Base-by-base conservation (phyloP, 495 filamentous ascomycete species). In the Thermothielavioides terrestris region DNA sequence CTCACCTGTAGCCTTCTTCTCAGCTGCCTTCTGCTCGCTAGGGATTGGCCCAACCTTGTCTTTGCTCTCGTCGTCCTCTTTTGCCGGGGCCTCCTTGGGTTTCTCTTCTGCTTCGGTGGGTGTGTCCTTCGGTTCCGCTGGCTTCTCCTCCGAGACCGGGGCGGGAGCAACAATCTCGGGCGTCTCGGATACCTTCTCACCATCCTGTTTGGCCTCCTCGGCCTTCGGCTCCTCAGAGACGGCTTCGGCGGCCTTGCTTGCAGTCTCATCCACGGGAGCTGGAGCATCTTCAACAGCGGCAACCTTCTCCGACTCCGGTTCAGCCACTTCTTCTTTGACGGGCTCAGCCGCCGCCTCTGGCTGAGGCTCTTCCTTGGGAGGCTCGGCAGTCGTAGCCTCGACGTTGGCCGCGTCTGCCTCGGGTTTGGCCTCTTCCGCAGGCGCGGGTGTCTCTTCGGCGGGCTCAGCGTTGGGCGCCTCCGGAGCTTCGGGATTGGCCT, bases 1-100 rank as follows among this genome's bases (percentile, higher is more conserved):
- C 68, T 69, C 66, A 69, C 66, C 68, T 68, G 57, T 63, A 42
- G 58, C 57, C 47, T 50, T 55, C 49, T 55, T 68, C 47, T 57
- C 58, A 30, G 56, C 55, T 37, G 59, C 37, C 55, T 57, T 66
- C 41, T 61, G 56, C 18, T 69, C 63, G 42, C 57, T 53, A 45
- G 60, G 57, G 35, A 68, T 66, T 14, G 60, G 65, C 39, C 60
- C 64, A 58, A 64, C 61, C 4, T 36, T 64, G 49, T 69, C 63
- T 28, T 65, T 65, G 43, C 56, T 60, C 52, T 69, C 66, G 7
- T 66, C 65, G 22, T 52, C 60, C 39, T 52, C 58, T n/a, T n/a
- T n/a, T 22, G 43, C 26, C 38, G 49, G 53, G 22, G 38, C 31
- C 12, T 54, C 48, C 14, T 55, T 56, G 27, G 51, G 49, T 15